These are phyloP conservation scores for Millerago galiae DNA, from an alignment of 805 yeast genomes.

Conservation along the genomic window DNA sequence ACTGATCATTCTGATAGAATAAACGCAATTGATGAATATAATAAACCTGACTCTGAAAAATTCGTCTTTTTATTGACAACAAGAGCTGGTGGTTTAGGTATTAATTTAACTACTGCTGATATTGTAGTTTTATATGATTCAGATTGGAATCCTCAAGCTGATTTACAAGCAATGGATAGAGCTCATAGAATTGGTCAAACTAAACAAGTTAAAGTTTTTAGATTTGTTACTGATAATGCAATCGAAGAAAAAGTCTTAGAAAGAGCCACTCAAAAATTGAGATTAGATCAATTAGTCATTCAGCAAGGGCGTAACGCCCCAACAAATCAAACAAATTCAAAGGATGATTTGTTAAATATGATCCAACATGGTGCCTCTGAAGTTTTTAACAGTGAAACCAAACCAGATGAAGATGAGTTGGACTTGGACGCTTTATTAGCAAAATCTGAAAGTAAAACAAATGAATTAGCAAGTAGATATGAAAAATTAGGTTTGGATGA, in stretches of 20 bases:
- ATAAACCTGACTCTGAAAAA: constrained; percentile 65
- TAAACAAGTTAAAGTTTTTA: constrained; percentile 72
- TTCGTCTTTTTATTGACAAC: constrained; percentile 75
- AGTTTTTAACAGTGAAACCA: constrained; percentile 30
- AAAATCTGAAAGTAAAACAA: constrained; percentile 58
- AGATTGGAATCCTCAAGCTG: constrained; percentile 90
- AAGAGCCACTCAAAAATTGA: constrained; percentile 72
- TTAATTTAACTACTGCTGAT: constrained; percentile 76
- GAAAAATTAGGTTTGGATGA: constrained; percentile 69
- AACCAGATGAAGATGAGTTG: constrained; percentile 33
- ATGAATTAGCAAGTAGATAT: constrained; percentile 55
- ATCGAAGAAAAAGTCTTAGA: constrained; percentile 79
- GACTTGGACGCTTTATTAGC: constrained; percentile 58
- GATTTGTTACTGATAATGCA: constrained; percentile 76
- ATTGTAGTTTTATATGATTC: constrained; percentile 70
- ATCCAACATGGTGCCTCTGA: constrained; percentile 79
- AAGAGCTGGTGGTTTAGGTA: constrained; percentile 88
- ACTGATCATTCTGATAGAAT: constrained; percentile 77
- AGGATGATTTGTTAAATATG: constrained; percentile 73
- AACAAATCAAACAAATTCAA: constrained; percentile 37
- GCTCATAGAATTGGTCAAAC: constrained; percentile 87
- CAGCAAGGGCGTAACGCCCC: constrained; percentile 57
- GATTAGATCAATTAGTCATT: constrained; percentile 76
- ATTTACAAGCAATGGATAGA: constrained; percentile 84
- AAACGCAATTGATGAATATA: constrained; percentile 70